Conservation (phyloP, 306 rosid genomes). For the Vachellia collinsii region DNA sequence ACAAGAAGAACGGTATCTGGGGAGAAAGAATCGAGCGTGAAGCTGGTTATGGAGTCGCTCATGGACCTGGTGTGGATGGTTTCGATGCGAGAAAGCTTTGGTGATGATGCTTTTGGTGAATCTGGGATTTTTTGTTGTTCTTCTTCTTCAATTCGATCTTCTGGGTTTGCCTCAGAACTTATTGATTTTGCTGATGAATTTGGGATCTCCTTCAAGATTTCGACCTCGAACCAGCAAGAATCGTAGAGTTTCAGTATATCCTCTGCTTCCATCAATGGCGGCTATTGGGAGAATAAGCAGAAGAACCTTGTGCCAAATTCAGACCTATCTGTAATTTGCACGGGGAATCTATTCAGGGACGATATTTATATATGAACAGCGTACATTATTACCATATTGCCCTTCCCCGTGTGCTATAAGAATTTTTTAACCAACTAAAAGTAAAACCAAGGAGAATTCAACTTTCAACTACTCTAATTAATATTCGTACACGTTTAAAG, state of each 20-base stretch:
- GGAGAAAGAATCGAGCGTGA: constrained; percentile 49
- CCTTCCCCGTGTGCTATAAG: constrained; percentile 32
- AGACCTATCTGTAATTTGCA: neutral
- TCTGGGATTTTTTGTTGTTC: neutral
- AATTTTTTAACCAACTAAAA: neutral
- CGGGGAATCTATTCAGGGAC: neutral
- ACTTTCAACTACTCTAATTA: constrained; percentile 18
- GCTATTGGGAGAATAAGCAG: constrained; percentile 34
- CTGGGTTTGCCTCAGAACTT: constrained; percentile 34
- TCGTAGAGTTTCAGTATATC: constrained; percentile 55
- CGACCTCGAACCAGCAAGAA: constrained; percentile 58
- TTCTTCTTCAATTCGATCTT: constrained; percentile 6
- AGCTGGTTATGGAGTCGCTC: constrained; percentile 66
- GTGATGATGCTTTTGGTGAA: constrained; percentile 20
- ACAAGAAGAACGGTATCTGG: constrained; percentile 56
- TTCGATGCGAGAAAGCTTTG: constrained; percentile 46
- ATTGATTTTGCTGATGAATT: constrained; percentile 28
- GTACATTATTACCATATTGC: constrained; percentile 41
- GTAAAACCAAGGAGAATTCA: neutral
- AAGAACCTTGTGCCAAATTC: neutral
- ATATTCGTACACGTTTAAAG: constrained; percentile 44
- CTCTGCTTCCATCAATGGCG: constrained; percentile 62
- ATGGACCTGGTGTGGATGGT: constrained; percentile 54
- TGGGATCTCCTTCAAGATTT: constrained; percentile 43
- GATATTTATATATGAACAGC: constrained; percentile 9